Evolutionary conservation across 208 protist species (phyloP), one percentile per base, ranked within the genome.

Genomic region (Leishmania braziliensis): DNA sequence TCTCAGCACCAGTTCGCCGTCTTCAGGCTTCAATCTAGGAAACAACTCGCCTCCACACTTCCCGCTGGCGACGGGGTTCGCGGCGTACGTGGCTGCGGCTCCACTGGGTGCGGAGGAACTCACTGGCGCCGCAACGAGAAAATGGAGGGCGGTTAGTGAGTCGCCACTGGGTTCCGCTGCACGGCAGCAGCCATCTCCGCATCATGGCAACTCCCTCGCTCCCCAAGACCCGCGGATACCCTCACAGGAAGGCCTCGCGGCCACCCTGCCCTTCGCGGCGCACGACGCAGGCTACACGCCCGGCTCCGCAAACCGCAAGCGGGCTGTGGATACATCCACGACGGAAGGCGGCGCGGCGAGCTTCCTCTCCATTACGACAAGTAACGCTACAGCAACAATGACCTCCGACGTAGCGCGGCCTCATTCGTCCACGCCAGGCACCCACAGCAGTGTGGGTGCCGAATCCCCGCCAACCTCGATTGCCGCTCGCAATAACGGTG

Each of bases 321-420:
- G 36, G 12, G 36, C 29, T 18, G 65, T 70, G 29, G 65, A 70
- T 46, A 3, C 65, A 70, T 26, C 36, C 36, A 12, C 65, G 5
- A 48, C 65, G 0, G 36, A 48, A 70, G 36, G 36, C 36, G 65
- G 36, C 18, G 72, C 79, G 36, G 39, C 58, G 23, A 78, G 58
- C 71, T 8, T 54, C 60, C n/a, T 63, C 23, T 77, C 78, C 10
- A 71, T 50, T 16, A 18, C 78, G 39, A n/a, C 66, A 18, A 82
- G 71, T 53, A 70, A 43, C 58, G 70, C 53, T n/a, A 58, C 56
- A 65, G 71, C 78, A 51, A 54, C 60, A 26, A 68, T 68, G 26
- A 5, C 62, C 29, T 39, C 62, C 29, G 29, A 29, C 14, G 62
- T 20, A 26, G 62, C 29, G 8, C 29, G 10, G 62, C 29, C 62